phyloP scores from a whole-genome alignment of 2,329 filamentous ascomycete species.

The Alternaria rosae region DNA sequence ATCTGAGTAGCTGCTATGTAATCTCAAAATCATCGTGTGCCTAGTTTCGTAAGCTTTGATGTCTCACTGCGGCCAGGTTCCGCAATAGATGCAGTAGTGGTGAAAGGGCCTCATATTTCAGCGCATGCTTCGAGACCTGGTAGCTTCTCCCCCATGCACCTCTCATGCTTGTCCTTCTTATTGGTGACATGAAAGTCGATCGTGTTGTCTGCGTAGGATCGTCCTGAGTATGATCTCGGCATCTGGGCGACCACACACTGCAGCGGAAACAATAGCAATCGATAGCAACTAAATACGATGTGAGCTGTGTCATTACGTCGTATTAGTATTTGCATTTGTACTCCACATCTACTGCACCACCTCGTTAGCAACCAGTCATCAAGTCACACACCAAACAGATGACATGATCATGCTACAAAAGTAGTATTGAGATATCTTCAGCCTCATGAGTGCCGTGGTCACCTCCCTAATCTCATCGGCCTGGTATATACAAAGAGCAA shows the following conservation, averaged over 20 bases:
- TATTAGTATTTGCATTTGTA: background rate
- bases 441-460: conserved; percentile 1
- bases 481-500: conserved; percentile 33
- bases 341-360: background rate
- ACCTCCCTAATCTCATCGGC: background rate
- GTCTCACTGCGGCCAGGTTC: background rate
- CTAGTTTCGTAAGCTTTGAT: background rate
- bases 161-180: background rate
- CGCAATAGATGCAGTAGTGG: background rate
- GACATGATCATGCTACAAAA: background rate
- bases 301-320: background rate
- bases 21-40: background rate
- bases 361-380: background rate
- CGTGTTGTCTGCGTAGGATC: background rate
- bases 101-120: background rate
- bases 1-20: background rate
- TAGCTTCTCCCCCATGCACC: background rate
- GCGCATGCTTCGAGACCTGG: background rate
- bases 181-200: background rate
- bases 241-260: background rate
- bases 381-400: background rate
- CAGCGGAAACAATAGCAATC: background rate
- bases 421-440: conserved; percentile 8
- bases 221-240: background rate
- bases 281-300: background rate